These are phyloP conservation scores for Malassezia equina DNA, from an alignment of 1,284 basidiomycete species.

Conservation along the genomic window DNA sequence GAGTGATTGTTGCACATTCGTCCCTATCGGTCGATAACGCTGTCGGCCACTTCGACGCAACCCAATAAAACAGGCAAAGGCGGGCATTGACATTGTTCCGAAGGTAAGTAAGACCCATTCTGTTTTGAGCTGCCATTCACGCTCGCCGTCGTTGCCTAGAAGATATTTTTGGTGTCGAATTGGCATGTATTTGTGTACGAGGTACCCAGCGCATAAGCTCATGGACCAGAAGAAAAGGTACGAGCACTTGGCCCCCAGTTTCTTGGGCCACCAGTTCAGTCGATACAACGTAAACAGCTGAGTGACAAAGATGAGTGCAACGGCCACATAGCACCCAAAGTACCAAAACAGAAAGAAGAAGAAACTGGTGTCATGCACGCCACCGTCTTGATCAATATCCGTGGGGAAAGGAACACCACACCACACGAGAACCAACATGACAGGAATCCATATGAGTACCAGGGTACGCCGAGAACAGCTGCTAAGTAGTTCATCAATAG, in stretches of 20 bases:
- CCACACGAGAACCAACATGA: constrained; percentile 7
- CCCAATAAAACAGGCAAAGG: constrained; percentile 47
- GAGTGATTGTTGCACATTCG: constrained; percentile 50
- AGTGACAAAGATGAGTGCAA: constrained; percentile 54
- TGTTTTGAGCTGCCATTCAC: constrained; percentile 56
- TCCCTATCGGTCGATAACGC: constrained; percentile 45
- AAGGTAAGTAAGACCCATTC: constrained; percentile 55
- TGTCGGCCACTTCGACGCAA: constrained; percentile 39
- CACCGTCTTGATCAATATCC: background rate
- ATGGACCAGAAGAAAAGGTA: constrained; percentile 53
- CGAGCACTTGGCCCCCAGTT: constrained; percentile 52
- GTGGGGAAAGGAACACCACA: constrained; percentile 9
- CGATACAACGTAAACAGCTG: constrained; percentile 55
- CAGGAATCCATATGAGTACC: constrained; percentile 11
- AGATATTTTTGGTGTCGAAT: constrained; percentile 4
- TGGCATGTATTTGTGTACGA: constrained; percentile 48
- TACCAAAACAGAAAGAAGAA: constrained; percentile 47
- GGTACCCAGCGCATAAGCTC: constrained; percentile 50
- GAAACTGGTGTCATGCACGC: constrained; percentile 35
- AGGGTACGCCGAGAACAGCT: constrained; percentile 1
- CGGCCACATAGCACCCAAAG: constrained; percentile 45
- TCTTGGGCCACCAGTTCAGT: constrained; percentile 50
- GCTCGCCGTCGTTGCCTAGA: background rate
- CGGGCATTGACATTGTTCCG: constrained; percentile 54
- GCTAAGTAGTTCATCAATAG: constrained; percentile 11